phyloP scores from a whole-genome alignment of 805 yeast genomes.

The Spathaspora boniae region DNA sequence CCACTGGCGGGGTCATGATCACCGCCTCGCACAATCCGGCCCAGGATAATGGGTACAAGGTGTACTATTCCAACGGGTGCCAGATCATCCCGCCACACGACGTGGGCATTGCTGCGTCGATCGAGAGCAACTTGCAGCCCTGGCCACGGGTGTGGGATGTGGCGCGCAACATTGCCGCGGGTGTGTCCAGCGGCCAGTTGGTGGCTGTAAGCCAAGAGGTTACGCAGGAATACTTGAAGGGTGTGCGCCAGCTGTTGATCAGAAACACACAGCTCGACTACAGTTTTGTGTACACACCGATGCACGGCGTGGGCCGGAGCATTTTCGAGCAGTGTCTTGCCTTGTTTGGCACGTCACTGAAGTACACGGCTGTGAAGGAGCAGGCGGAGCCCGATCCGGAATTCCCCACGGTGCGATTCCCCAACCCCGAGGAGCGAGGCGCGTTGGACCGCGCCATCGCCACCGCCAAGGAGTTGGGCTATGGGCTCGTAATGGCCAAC shows the following conservation, averaged over 20 bases:
- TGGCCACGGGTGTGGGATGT: constrained; percentile 52
- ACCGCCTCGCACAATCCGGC: constrained; percentile 89
- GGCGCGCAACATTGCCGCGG: constrained; percentile 29
- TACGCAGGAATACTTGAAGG: constrained; percentile 37
- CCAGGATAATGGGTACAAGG: constrained; percentile 89
- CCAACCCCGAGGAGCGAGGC: constrained; percentile 95
- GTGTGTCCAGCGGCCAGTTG: constrained; percentile 24
- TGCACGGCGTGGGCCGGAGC: constrained; percentile 91
- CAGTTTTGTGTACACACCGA: constrained; percentile 80
- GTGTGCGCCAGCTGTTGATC: constrained; percentile 28
- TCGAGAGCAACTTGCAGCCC: constrained; percentile 59
- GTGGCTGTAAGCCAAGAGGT: constrained; percentile 41
- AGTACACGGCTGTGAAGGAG: constrained; percentile 41
- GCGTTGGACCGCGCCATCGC: constrained; percentile 73
- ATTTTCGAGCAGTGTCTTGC: constrained; percentile 45
- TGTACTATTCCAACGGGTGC: constrained; percentile 90
- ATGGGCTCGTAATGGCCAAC: constrained; percentile 70
- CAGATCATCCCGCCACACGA: constrained; percentile 96
- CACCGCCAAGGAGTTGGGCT: constrained; percentile 50
- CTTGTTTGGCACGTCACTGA: constrained; percentile 30
- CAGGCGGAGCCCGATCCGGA: constrained; percentile 80
- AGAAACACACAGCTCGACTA: constrained; percentile 23
- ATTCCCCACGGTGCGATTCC: constrained; percentile 83
- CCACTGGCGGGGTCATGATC: constrained; percentile 86
- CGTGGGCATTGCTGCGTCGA: constrained; percentile 59